Base-by-base conservation (phyloP, 257 asterid species). In the Sherardia arvensis region DNA sequence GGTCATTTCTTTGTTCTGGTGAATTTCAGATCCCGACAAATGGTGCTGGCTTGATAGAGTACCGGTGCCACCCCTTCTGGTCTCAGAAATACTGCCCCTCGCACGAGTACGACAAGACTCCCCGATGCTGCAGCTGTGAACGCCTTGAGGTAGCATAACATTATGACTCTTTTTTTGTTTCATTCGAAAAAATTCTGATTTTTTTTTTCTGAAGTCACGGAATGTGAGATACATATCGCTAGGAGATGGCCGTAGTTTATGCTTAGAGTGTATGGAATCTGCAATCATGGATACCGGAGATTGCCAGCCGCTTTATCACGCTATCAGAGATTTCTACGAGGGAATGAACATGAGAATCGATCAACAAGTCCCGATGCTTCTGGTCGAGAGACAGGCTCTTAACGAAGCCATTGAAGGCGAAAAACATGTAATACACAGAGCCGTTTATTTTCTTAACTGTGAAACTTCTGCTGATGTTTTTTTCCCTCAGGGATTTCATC, bases 341-440 rank as follows among this genome's bases (percentile, higher is more conserved):
- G 97, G 99, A 71, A 84, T 93, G 96, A 87, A 94, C 72, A 94
- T 94, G 99, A 84, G 80, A 75, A 86, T 94, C 17, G 82, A 83
- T 61, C 97, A 94, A 73, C 89, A 94, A 75, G 79, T 94, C 32
- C 95, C 99, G 1, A 85, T 94, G 97, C 97, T 94, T 74, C 97
- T 90, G 18, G 97, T 94, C 61, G 96, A 88, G 70, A 86, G 96
- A 62, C 95, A 84, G 59, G 96, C 97, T 51, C 97, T 93, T 29
- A 93, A 93, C 21, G 97, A 93, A 81, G 99, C 97, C 58, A 87
- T 90, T 56, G 97, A 90, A 75, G 97, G 99, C 78, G 97, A 94
- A 78, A 94, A 85, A 74, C 86, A 82, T 70, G 97, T 90, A 90
- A 66, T 54, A 8, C 32, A 8, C 33, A 14, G 51, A 53, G 57